Percentiles rank a stretch among this genome's conserved stretches.
phyloP scores from a whole-genome alignment of 176 grass and related monocot genomes.

The Calamus simplicifolius region DNA sequence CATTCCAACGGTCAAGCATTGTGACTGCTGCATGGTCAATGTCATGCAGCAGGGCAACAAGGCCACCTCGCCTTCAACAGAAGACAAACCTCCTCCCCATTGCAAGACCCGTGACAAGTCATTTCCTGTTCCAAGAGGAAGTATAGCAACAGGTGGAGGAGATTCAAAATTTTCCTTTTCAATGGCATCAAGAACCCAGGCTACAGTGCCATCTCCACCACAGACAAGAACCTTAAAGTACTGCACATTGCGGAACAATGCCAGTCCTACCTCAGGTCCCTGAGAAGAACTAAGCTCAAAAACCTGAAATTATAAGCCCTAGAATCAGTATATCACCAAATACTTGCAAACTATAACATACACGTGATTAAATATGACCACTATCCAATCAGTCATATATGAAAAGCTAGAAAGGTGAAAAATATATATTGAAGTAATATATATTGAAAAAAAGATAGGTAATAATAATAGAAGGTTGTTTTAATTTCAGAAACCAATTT shows the following conservation, averaged over 20 bases:
- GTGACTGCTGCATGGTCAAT: slow-evolving; percentile 65
- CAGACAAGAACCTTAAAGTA: slow-evolving; percentile 89
- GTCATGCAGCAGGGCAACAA: slow-evolving; percentile 59
- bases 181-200: slow-evolving; percentile 88
- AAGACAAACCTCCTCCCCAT: slow-evolving; percentile 85
- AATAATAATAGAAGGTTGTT: too few relatives aligned
- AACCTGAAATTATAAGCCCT: slow-evolving; percentile 44
- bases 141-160: slow-evolving; percentile 79
- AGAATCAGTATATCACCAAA: too few relatives aligned
- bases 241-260: slow-evolving; percentile 56
- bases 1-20: slow-evolving; percentile 90
- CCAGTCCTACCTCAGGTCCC: slow-evolving; percentile 73
- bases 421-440: too few relatives aligned
- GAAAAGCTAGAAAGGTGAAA: too few relatives aligned
- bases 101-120: slow-evolving; percentile 64
- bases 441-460: too few relatives aligned
- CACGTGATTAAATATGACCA: too few relatives aligned
- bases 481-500: too few relatives aligned
- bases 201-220: slow-evolving; percentile 85
- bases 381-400: too few relatives aligned
- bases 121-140: slow-evolving; percentile 88
- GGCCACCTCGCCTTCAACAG: slow-evolving; percentile 66
- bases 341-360: too few relatives aligned
- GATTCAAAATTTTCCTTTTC: slow-evolving; percentile 80
- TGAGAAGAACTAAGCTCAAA: slow-evolving; percentile 78